phyloP scores from a whole-genome alignment of 352 stramenopile species.

The Pythium sp. region DNA sequence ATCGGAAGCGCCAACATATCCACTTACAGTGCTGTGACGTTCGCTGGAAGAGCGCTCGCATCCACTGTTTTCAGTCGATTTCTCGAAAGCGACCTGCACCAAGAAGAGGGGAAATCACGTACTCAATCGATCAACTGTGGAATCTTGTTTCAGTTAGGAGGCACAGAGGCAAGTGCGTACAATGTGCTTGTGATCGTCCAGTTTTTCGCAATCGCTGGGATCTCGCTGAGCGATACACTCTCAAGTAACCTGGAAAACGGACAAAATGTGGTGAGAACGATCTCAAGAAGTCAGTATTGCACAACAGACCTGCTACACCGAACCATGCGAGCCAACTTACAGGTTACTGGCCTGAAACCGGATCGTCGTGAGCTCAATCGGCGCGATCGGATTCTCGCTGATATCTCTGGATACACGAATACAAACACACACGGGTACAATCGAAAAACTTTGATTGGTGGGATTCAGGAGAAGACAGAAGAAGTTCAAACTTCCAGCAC shows the following conservation, averaged over 20 bases:
- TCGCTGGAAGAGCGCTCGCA: constrained; percentile 4
- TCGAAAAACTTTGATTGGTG: too few species aligned
- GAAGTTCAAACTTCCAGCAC: background rate
- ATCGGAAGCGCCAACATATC: background rate
- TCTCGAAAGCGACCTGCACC: constrained; percentile 12
- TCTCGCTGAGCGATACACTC: constrained; percentile 8
- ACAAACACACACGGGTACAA: too few species aligned
- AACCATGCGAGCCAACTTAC: constrained; percentile 1
- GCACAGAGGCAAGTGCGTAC: background rate
- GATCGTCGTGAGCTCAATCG: constrained; percentile 14
- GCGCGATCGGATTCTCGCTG: constrained; percentile 17
- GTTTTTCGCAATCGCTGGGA: constrained; percentile 12
- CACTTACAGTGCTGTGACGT: constrained; percentile 13
- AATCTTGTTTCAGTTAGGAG: background rate
- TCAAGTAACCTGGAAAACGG: constrained; percentile 9
- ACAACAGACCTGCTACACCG: background rate
- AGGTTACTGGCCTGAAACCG: constrained; percentile 15
- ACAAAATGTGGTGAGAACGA: background rate
- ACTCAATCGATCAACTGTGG: background rate
- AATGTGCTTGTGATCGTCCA: constrained; percentile 16
- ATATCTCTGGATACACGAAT: constrained; percentile 7
- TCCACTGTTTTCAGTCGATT: constrained; percentile 8
- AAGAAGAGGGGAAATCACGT: background rate
- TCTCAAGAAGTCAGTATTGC: background rate
- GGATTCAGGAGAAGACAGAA: too few species aligned